phyloP scores from a whole-genome alignment of 2,329 filamentous ascomycete genomes.

The Seiridium cupressi region DNA sequence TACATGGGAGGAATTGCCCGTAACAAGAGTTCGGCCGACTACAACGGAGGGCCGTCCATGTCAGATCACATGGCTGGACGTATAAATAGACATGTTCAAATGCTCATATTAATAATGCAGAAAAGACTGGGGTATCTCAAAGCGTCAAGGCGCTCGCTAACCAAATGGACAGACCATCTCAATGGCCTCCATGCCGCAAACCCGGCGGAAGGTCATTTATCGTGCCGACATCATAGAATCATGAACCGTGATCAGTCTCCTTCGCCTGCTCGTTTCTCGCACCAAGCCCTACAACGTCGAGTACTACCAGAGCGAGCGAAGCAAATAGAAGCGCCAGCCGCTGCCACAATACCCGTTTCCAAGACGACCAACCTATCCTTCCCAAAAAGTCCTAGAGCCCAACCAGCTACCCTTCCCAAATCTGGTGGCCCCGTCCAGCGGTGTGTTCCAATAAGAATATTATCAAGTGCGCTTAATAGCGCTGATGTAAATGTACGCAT shows the following conservation, averaged over 20 bases:
- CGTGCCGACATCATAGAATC: neutral
- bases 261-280: constrained; percentile 8
- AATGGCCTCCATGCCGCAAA: neutral
- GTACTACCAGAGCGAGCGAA: neutral
- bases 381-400: neutral
- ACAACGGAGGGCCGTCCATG: neutral
- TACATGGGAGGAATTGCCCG: too few relatives aligned
- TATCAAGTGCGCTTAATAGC: neutral
- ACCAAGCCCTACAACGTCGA: neutral
- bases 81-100: neutral
- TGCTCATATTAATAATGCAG: constrained; percentile 4
- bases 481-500: neutral
- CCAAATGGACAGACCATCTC: neutral
- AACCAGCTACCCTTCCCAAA: neutral
- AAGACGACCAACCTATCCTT: neutral
- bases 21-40: too few relatives aligned
- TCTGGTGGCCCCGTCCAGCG: neutral
- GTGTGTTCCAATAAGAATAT: neutral
- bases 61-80: neutral
- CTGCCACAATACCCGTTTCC: constrained; percentile 8
- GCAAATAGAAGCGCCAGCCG: constrained; percentile 12
- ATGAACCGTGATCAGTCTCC: neutral
- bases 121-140: constrained; percentile 13
- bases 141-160: constrained; percentile 8
- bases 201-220: neutral